Evolutionary conservation across 2,329 filamentous ascomycete species (phyloP), one percentile per base, ranked within the genome.

Genomic region (Boeremia lycopersici): DNA sequence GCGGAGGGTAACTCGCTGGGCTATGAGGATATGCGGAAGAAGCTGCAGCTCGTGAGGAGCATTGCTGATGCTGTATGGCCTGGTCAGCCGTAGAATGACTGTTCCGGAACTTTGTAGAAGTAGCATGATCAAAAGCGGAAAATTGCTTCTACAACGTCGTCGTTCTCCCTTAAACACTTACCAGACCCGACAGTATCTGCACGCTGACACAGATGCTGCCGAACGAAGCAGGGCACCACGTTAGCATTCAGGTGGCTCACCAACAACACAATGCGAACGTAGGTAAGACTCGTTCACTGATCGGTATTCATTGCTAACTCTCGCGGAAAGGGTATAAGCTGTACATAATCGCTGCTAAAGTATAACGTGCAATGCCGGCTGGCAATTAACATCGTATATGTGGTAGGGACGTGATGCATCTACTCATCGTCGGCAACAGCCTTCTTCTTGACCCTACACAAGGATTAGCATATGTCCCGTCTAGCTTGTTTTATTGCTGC

Each of bases 1-100:
- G 85, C 88, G 62, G 86, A 83, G 65, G 89, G 89, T 0, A 91
- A 93, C 69, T 82, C 85, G 12, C 79, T 93, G 48, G 83, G 81
- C 19, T 79, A 85, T 59, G 84, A 89, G 40, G 88, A 89, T 58
- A 88, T 92, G 86, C 84, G 84, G 76, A 85, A 83, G 73, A 93
- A 92, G 79, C 75, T 93, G 66, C 79, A 83, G 61, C 76, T 93
- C 47, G 87, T 92, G 15, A 83, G 89, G 60, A 79, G 85, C 63
- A 85, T 93, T 65, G 89, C 89, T 2, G 84, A 91, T 68, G 84
- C 88, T 66, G 83, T 92, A 53, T 93, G 89, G 89, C 80, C 81
- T 4, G 79, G 79, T 17, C 75, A 84, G 75, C 70, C 77, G 60
- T 84, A 43, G 42, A 26, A 36, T 2, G 4, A n/a, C 13, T 13